Base-by-base conservation (phyloP, 306 rosid species). In the Quercus bicolor region DNA sequence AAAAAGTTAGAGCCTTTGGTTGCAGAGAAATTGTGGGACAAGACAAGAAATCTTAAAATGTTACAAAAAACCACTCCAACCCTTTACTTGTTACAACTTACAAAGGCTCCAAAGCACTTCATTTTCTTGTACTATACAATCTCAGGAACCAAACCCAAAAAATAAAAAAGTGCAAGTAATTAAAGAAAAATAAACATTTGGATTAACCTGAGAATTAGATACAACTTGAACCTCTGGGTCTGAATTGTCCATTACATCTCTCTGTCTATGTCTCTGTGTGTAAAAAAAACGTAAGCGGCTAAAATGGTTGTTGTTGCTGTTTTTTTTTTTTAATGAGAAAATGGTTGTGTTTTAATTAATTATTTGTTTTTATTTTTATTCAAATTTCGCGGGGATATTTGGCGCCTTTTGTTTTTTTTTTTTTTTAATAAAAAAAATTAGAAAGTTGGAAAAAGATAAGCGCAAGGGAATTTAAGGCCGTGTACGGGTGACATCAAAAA, bases 141-240 rank as follows among this genome's bases (percentile, higher is more conserved):
- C 85, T 69, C 68, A 26, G 83, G 31, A 78, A 48, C 83, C 75
- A 82, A 66, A 66, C 84, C 16, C 53, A 70, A 53, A 74, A n/a
- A 37, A 61, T 26, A 40, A 6, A 5, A n/a, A 75, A 52, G 18
- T 1, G 43, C 20, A 60, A 61, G 11, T 20, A 56, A 28, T 2
- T 21, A 8, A 23, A 12, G 5, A 66, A 20, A 24, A 51, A 7
- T 13, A 24, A 75, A 53, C 72, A 78, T 57, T 23, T 54, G 26
- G 70, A 56, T 8, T 8, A 40, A 92, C 94, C 91, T 90, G 86
- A 28, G 84, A 86, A 83, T 86, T 68, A 12, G 83, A 19, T 3
- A n/a, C 14, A 68, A 56, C 51, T 21, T 60, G 56, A 75, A 78
- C 26, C 54, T 0, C 74, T 62, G 65, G 71, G 74, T 61, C 69